phyloP scores from a whole-genome alignment of 306 rosid genomes.

The Cucumis hystrix region DNA sequence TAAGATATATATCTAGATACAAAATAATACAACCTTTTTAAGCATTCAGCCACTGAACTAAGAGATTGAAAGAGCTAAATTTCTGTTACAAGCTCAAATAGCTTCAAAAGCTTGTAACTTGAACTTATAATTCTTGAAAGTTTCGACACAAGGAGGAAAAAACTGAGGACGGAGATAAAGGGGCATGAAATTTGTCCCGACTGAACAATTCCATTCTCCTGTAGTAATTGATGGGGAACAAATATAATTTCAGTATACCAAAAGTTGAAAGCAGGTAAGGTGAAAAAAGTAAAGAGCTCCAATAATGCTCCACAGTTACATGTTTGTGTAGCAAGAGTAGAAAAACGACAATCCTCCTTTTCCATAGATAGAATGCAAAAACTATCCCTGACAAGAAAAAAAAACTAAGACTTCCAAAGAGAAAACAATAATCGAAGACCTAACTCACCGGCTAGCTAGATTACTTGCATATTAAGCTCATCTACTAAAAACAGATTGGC shows the following conservation, averaged over 20 bases:
- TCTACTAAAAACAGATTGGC: neutral
- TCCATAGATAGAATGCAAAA: neutral
- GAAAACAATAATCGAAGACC: neutral
- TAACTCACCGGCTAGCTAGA: neutral
- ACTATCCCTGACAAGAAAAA: neutral
- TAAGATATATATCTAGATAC: neutral
- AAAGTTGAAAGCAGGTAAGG: neutral
- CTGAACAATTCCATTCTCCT: constrained; percentile 46
- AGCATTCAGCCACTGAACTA: neutral
- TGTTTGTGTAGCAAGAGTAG: neutral
- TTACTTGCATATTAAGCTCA: neutral
- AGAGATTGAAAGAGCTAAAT: neutral
- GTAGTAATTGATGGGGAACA: constrained; percentile 13
- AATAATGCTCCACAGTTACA: neutral
- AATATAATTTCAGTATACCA: neutral
- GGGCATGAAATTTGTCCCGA: constrained; percentile 55
- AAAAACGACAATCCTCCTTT: neutral
- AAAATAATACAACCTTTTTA: neutral
- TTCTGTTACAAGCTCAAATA: neutral
- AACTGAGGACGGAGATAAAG: neutral
- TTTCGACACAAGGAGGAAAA: neutral
- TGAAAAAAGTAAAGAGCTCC: neutral
- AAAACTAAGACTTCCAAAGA: neutral
- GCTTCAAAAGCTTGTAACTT: neutral
- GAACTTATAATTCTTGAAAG: neutral